A percentile compares a stretch with the other conserved stretches of the same genome.
phyloP scores from a whole-genome alignment of 371 early-diverging fungal species.

The Haplosporangium sp. region DNA sequence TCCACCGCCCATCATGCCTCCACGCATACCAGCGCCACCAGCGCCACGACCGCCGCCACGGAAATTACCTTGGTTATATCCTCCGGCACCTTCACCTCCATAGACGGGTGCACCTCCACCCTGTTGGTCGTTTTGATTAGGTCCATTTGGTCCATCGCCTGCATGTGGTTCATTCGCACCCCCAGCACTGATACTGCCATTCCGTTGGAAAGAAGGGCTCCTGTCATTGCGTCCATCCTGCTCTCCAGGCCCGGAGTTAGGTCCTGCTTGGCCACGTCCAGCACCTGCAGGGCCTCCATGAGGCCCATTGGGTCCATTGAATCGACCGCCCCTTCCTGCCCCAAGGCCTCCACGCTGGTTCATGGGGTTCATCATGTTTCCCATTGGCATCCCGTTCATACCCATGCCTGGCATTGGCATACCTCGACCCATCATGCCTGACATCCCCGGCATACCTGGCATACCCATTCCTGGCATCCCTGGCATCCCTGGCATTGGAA shows the following conservation, averaged over 20 bases:
- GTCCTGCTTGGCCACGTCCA: slow-evolving; percentile 30
- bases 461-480: slow-evolving; percentile 48
- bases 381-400: slow-evolving; percentile 52
- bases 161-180: slow-evolving; percentile 16
- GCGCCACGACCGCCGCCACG: slow-evolving; percentile 41
- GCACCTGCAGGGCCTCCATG: slow-evolving; percentile 27
- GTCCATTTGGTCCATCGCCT: slow-evolving; percentile 3
- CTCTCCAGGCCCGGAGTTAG: slow-evolving; percentile 14
- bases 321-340: slow-evolving; percentile 35
- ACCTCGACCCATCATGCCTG: slow-evolving; percentile 39
- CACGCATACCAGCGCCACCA: slow-evolving; percentile 30
- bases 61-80: slow-evolving; percentile 32
- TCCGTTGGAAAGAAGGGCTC: slow-evolving; percentile 35
- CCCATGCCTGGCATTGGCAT: slow-evolving; percentile 51
- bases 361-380: slow-evolving; percentile 54
- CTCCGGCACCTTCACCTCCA: slow-evolving; percentile 30
- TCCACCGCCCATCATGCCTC: slow-evolving; percentile 27
- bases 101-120: slow-evolving; percentile 21
- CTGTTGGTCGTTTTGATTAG: slow-evolving; percentile 29
- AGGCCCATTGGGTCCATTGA: slow-evolving; percentile 26
- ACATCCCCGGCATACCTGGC: slow-evolving; percentile 46
- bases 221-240: slow-evolving; percentile 30
- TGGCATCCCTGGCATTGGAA: slow-evolving; percentile 31
- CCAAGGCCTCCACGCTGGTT: slow-evolving; percentile 41
- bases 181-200: slow-evolving; percentile 25